phyloP scores from a whole-genome alignment of 495 filamentous ascomycete species.

The Amorphotheca resinae region DNA sequence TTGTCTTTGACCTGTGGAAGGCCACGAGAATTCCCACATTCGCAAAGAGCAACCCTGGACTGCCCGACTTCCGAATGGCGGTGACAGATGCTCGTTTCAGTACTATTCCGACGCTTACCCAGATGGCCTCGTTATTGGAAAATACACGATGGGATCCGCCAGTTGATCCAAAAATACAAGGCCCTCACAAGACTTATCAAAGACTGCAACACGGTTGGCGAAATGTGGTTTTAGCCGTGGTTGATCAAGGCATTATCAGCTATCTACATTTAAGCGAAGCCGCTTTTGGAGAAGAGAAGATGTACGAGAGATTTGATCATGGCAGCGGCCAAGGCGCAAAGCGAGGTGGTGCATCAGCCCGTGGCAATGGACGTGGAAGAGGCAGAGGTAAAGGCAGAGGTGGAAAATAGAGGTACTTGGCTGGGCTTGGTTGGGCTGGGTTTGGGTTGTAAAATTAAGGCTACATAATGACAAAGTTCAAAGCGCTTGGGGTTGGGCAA shows the following conservation, averaged over 20 bases:
- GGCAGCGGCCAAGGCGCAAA: conserved; percentile 30
- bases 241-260: conserved; percentile 82
- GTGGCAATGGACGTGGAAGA: conserved; percentile 25
- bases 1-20: conserved; percentile 74
- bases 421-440: too few species aligned
- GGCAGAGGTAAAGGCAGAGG: conserved; percentile 12
- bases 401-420: conserved; percentile 8
- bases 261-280: conserved; percentile 71
- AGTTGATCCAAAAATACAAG: conserved; percentile 30
- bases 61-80: conserved; percentile 71
- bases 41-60: conserved; percentile 58
- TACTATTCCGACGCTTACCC: conserved; percentile 53
- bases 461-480: too few species aligned
- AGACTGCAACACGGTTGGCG: conserved; percentile 76
- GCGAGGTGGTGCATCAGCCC: conserved; percentile 29
- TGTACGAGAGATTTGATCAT: conserved; percentile 44
- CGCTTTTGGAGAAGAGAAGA: conserved; percentile 61
- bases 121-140: conserved; percentile 58
- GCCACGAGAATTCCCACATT: conserved; percentile 46
- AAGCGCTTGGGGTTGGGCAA: too few species aligned
- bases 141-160: conserved; percentile 55
- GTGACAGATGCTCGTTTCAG: conserved; percentile 66
- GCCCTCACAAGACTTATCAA: conserved; percentile 37
- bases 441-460: too few species aligned
- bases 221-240: conserved; percentile 74